Conservation (phyloP, 1,139 yeast species). For the Kurtzmaniella quercitrusa region DNA sequence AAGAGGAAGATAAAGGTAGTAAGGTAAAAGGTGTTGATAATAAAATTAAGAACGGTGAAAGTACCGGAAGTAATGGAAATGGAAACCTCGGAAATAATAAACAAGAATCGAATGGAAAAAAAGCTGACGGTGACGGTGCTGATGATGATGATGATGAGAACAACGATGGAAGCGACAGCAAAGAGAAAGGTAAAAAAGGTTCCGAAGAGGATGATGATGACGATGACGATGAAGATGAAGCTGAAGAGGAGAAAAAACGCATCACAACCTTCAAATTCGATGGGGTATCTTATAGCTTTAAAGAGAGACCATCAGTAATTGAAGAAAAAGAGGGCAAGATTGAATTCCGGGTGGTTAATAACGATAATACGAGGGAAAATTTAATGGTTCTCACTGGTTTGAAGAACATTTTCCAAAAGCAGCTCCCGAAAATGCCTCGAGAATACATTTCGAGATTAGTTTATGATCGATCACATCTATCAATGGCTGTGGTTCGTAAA, state of each 20-base stretch:
- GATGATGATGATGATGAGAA: constrained; percentile 8
- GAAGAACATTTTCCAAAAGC: constrained; percentile 94
- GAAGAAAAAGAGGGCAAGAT: constrained; percentile 91
- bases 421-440: constrained; percentile 96
- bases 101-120: not conserved
- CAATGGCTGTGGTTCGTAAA: constrained; percentile 91
- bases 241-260: constrained; percentile 51
- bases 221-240: constrained; percentile 42
- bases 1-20: constrained; percentile 1
- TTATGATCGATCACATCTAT: constrained; percentile 88
- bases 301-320: constrained; percentile 88
- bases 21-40: too few relatives aligned
- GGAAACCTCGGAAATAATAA: too few relatives aligned
- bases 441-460: constrained; percentile 94
- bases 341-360: constrained; percentile 92
- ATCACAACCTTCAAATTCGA: constrained; percentile 51
- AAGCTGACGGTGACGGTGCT: constrained; percentile 3
- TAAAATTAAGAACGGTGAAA: too few relatives aligned
- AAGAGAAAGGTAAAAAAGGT: constrained; percentile 36
- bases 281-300: constrained; percentile 79
- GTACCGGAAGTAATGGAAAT: constrained; percentile 8
- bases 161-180: constrained; percentile 24
- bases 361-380: constrained; percentile 83
- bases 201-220: constrained; percentile 31
- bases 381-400: constrained; percentile 90